phyloP scores from a whole-genome alignment of 257 asterid genomes.

The Solanum okadae region DNA sequence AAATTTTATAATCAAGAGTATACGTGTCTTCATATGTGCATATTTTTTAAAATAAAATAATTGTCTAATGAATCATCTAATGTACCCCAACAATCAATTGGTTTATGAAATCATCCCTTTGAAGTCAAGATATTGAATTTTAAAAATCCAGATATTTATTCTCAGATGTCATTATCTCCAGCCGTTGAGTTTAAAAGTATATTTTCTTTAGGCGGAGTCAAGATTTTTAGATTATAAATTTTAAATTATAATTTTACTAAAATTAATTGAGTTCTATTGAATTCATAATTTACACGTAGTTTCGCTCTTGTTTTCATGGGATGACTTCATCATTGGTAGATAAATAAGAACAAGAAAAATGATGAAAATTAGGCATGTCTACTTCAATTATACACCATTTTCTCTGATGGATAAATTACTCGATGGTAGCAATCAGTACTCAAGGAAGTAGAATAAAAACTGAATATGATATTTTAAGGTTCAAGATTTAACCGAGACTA shows the following conservation, averaged over 20 bases:
- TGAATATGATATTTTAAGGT: too few relatives aligned
- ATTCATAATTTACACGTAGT: too few relatives aligned
- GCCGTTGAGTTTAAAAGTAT: rapidly evolving
- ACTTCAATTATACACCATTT: too few relatives aligned
- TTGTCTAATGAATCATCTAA: background rate
- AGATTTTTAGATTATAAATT: too few relatives aligned
- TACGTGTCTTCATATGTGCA: background rate
- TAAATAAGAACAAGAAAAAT: background rate
- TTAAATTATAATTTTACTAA: too few relatives aligned
- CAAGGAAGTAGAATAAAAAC: too few relatives aligned
- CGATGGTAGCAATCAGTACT: too few relatives aligned
- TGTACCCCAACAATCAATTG: background rate
- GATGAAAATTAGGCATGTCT: background rate
- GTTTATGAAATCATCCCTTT: background rate
- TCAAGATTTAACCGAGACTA: too few relatives aligned
- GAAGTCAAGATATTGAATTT: background rate
- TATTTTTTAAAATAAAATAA: background rate
- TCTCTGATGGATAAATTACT: too few relatives aligned
- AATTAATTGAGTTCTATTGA: too few relatives aligned
- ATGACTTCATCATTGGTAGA: background rate
- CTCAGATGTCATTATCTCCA: background rate
- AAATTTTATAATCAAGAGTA: background rate
- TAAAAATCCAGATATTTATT: background rate
- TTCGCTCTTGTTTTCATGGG: background rate
- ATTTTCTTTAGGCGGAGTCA: rapidly evolving